Base-by-base conservation (phyloP, 2,329 filamentous ascomycete species). In the Aspergillus brasiliensis region DNA sequence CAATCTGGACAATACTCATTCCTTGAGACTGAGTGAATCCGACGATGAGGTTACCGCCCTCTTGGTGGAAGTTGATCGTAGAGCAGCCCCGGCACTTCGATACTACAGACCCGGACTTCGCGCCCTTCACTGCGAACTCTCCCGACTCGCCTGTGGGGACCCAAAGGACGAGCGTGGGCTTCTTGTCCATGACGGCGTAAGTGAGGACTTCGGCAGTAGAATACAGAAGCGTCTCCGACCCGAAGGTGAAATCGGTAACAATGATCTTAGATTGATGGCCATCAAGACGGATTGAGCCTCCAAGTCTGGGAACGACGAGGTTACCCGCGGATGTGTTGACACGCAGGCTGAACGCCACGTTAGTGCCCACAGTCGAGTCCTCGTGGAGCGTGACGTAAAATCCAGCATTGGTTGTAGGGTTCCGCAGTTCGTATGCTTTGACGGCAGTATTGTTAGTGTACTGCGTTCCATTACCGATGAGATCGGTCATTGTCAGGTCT, bases 191-290 rank as follows among this genome's bases (percentile, higher is more conserved):
- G 0, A 79, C 62, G 0, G 82, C 74, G 57, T 83, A 83, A 62
- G 80, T 85, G 10, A 86, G 67, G 0, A 86, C 76, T 61, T 86
- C 84, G 0, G 82, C 81, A 1, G 84, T 85, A 0, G 83, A 84
- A 68, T 86, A 86, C 0, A 86, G 68, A 0, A 86, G 69, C 0
- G 72, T 81, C 61, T 83, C 76, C 7, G 73, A 69, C 1, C 85
- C 86, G 40, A 87, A 81, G 1, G 63, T 70, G 58, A 87, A 88
- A 64, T 88, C 86, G 0, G 85, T 85, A 0, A 85, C 83, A 3
- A 88, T 70, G 15, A 88, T 83, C 76, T 88, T 88, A 7, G 85
- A 82, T 57, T 87, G 83, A 38, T 86, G 83, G 1, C 86, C 86
- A 57, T 87, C 82, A 42, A 89, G 78, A 5, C 81, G 76, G 47